These are phyloP conservation scores for Podaxis sp. DNA, from an alignment of 768 basidiomycete genomes.

Conservation along the genomic window DNA sequence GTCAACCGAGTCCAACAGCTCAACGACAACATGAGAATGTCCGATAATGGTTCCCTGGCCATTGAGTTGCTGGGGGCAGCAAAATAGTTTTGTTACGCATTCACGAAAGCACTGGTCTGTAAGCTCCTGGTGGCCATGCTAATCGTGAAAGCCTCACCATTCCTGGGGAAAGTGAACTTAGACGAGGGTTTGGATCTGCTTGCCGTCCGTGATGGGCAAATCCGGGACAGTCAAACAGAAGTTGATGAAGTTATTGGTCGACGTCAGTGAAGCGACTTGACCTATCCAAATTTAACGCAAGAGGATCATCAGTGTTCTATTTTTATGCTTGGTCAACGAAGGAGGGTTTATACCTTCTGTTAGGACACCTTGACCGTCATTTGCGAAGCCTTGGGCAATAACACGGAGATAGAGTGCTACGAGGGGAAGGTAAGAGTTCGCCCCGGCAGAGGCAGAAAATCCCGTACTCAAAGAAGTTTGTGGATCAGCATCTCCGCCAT, in stretches of 20 bases:
- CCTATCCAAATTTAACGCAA: slow-evolving; percentile 19
- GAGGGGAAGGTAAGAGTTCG: slow-evolving; percentile 1
- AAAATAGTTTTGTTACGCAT: slow-evolving; percentile 49
- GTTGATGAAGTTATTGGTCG: slow-evolving; percentile 65
- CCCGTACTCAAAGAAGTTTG: slow-evolving; percentile 40
- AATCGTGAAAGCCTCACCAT: slow-evolving; percentile 44
- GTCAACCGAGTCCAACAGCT: slow-evolving; percentile 37
- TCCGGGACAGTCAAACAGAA: slow-evolving; percentile 37
- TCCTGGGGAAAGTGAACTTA: slow-evolving; percentile 40
- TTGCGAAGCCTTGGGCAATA: slow-evolving; percentile 45
- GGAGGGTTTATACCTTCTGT: slow-evolving; percentile 23
- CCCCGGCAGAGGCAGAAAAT: neutral
- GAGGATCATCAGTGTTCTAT: neutral
- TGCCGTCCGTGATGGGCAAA: slow-evolving; percentile 47
- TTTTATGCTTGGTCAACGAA: neutral
- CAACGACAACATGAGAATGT: slow-evolving; percentile 56
- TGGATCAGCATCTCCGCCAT: slow-evolving; percentile 21
- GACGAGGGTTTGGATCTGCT: slow-evolving; percentile 39
- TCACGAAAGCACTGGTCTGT: slow-evolving; percentile 53
- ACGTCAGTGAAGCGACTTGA: slow-evolving; percentile 48
- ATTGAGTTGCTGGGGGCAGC: slow-evolving; percentile 52
- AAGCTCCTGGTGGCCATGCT: slow-evolving; percentile 41
- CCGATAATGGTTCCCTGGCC: slow-evolving; percentile 46
- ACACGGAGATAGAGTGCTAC: slow-evolving; percentile 48
- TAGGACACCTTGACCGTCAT: slow-evolving; percentile 42